Evolutionary conservation across 345 rosid genomes (phyloP).

Genomic region (Turritis glabra): DNA sequence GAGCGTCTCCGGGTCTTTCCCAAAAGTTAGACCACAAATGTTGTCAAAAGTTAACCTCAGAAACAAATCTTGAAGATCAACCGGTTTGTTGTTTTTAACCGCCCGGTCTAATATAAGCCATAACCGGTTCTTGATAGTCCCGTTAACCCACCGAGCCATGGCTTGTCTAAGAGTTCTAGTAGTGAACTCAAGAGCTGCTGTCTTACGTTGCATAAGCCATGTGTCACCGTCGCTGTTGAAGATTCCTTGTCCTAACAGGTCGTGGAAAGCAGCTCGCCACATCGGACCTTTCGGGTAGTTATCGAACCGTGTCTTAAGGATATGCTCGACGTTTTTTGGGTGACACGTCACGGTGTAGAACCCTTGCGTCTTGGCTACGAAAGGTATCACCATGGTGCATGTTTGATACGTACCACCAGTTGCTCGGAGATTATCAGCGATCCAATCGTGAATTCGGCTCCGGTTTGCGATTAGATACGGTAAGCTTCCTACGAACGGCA

Average conservation of each 20-base stretch:
- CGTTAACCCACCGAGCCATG: slow-evolving; percentile 93
- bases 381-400: slow-evolving; percentile 68
- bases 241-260: slow-evolving; percentile 83
- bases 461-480: slow-evolving; percentile 64
- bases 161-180: slow-evolving; percentile 86
- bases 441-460: slow-evolving; percentile 73
- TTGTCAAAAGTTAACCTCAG: slow-evolving; percentile 91
- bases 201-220: slow-evolving; percentile 89
- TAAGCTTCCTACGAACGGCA: slow-evolving; percentile 78
- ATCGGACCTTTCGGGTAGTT: slow-evolving; percentile 89
- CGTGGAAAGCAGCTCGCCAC: slow-evolving; percentile 82
- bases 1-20: slow-evolving; percentile 80
- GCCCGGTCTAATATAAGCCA: slow-evolving; percentile 75
- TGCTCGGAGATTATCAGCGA: slow-evolving; percentile 64
- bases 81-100: slow-evolving; percentile 40
- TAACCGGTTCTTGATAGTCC: slow-evolving; percentile 74
- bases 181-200: slow-evolving; percentile 91
- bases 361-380: slow-evolving; percentile 69
- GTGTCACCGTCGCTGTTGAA: slow-evolving; percentile 92
- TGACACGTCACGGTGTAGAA: slow-evolving; percentile 85
- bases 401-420: slow-evolving; percentile 88
- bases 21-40: slow-evolving; percentile 87
- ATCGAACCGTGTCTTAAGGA: slow-evolving; percentile 77
- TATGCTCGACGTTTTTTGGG: slow-evolving; percentile 85
- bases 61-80: slow-evolving; percentile 83